Evolutionary conservation across 2,329 filamentous ascomycete genomes (phyloP), one percentile per base, ranked within the genome.

Genomic region (Aspergillus proliferans): DNA sequence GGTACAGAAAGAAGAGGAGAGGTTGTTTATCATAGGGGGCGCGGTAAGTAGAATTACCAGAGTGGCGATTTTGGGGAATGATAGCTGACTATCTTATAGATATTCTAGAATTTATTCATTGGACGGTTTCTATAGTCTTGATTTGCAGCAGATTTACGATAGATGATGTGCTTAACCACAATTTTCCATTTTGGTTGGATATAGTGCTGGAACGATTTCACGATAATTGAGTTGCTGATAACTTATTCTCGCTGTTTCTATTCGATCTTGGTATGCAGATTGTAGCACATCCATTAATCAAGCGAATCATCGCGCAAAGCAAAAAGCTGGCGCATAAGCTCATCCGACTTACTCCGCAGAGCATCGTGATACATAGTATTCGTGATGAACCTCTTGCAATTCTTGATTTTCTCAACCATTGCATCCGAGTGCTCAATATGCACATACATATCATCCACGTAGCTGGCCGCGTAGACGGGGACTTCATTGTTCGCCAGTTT

Each of bases 11-110:
- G 93, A 98, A 70, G 92, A 97, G 69, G 91, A 97, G 70, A 78
- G 93, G 49, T 75, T 97, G 5, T 98, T 98, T 64, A 95, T 98
- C 51, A 93, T 98, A 64, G 93, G 93, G 1, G 94, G 93, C n/a
- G 93, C 91, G 40, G 92, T 97, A 58, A 53, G 70, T 65, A 40
- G 26, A 41, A 39, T 3, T 4, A 26, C 10, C 12, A 9, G 42
- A 18, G 30, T 26, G 14, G 10, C 10, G 6, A 6, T 40, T 40
- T 21, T 40, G 18, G 19, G 14, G 3, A 14, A 19, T 19, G 2
- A 10, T 40, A 3, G 15, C 39, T 58, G 15, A 60, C 42, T 6
- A 28, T 26, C 24, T 14, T 30, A 14, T 41, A 62, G 60, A 58
- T 62, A 33, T 62, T 62, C 10, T 40, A 40, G 18, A 12, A 18